Evolutionary conservation across 352 stramenopile species (phyloP).

Genomic region (Phytophthora multivora): DNA sequence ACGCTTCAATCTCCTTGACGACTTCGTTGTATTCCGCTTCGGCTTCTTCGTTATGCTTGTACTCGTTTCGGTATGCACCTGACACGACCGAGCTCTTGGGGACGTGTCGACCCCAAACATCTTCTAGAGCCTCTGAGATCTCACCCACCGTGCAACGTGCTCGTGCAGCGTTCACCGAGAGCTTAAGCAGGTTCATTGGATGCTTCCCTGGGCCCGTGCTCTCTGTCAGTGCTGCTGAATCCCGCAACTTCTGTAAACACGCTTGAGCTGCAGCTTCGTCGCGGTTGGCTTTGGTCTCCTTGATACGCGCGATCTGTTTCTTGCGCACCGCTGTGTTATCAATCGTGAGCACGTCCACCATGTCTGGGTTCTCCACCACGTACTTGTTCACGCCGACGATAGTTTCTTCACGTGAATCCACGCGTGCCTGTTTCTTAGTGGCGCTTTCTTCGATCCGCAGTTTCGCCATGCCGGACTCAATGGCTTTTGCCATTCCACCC

Average conservation of each 20-base stretch:
- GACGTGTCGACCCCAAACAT: constrained; percentile 95
- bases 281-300: constrained; percentile 86
- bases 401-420: constrained; percentile 94
- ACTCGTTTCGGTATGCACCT: constrained; percentile 58
- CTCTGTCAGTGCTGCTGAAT: constrained; percentile 63
- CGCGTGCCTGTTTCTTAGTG: constrained; percentile 94
- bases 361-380: constrained; percentile 82
- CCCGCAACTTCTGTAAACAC: constrained; percentile 43
- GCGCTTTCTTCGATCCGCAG: constrained; percentile 96
- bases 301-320: constrained; percentile 88
- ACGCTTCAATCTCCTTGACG: constrained; percentile 90
- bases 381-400: constrained; percentile 99
- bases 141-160: constrained; percentile 94
- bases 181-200: constrained; percentile 93
- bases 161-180: constrained; percentile 93
- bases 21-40: constrained; percentile 91
- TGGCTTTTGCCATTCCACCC: constrained; percentile 97
- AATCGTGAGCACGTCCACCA: constrained; percentile 93
- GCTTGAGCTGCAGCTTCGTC: constrained; percentile 80
- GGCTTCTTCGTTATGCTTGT: constrained; percentile 59
- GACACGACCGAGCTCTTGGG: constrained; percentile 76
- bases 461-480: constrained; percentile 96
- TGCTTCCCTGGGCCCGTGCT: constrained; percentile 83
- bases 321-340: constrained; percentile 93
- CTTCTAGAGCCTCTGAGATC: constrained; percentile 94